Conservation (phyloP, 2,329 filamentous ascomycete species). For the Cadophora malorum region DNA sequence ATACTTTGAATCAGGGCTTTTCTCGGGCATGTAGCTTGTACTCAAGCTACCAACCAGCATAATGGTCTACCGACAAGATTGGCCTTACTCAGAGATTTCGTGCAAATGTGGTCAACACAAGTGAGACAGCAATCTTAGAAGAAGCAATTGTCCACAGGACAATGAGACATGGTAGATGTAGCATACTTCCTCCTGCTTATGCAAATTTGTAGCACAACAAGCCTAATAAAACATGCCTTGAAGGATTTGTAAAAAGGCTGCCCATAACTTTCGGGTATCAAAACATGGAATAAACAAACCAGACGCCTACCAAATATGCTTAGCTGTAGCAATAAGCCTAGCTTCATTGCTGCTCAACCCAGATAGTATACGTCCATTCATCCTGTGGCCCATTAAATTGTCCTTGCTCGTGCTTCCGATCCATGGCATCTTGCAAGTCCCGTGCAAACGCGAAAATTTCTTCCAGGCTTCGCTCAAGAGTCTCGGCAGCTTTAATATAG, state of each 20-base stretch:
- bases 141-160: no score
- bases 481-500: slow-evolving; percentile 33
- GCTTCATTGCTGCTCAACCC: slow-evolving; percentile 6
- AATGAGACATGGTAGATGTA: neutral
- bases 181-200: neutral
- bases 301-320: neutral
- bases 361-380: slow-evolving; percentile 38
- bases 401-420: slow-evolving; percentile 32
- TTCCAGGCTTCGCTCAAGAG: slow-evolving; percentile 37
- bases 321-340: neutral
- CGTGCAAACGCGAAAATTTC: slow-evolving; percentile 41
- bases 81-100: no score
- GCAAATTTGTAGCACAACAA: neutral
- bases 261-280: slow-evolving; percentile 6
- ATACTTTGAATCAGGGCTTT: no score
- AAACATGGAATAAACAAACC: neutral
- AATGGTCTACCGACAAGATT: no score
- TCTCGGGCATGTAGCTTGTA: no score
- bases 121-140: no score
- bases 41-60: no score
- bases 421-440: slow-evolving; percentile 38
- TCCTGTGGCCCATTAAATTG: slow-evolving; percentile 26
- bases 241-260: no score
- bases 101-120: no score
- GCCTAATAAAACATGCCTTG: neutral